phyloP scores from a whole-genome alignment of 176 grass and related monocot genomes.

The Musa troglodytarum region DNA sequence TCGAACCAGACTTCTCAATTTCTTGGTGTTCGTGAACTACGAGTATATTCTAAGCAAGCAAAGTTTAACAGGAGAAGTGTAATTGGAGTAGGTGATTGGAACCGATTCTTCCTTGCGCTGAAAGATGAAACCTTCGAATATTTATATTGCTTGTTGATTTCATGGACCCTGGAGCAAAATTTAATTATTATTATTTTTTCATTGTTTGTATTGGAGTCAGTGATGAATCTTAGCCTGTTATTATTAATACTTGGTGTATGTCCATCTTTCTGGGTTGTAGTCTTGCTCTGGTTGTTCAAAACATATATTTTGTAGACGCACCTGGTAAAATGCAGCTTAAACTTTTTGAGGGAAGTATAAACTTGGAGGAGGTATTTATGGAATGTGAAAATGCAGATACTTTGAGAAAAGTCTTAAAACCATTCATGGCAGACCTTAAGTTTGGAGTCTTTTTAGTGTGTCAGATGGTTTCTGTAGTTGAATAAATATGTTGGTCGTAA shows the following conservation, averaged over 20 bases:
- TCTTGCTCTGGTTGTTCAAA: background rate
- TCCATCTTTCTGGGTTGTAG: background rate
- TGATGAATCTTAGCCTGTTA: too few relatives aligned
- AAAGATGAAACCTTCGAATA: too few relatives aligned
- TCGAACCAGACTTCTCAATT: background rate
- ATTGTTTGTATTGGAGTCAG: too few relatives aligned
- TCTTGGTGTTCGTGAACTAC: background rate
- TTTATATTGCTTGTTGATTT: too few relatives aligned
- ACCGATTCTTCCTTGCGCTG: too few relatives aligned
- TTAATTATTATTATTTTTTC: background rate
- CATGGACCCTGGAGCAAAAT: too few relatives aligned
- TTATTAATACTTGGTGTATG: background rate
- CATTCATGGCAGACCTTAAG: background rate
- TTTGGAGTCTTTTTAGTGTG: background rate
- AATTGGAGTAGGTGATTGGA: too few relatives aligned
- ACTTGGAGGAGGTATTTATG: background rate
- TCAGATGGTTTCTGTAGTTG: background rate
- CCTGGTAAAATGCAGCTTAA: background rate
- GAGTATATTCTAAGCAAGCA: too few relatives aligned
- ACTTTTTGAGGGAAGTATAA: background rate
- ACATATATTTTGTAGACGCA: background rate
- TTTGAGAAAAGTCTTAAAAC: background rate
- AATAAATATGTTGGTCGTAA: too few relatives aligned
- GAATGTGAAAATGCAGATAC: background rate
- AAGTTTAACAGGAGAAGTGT: too few relatives aligned